Conservation (phyloP, 768 basidiomycete genomes). For the Pleurotus salmoneostramineus region DNA sequence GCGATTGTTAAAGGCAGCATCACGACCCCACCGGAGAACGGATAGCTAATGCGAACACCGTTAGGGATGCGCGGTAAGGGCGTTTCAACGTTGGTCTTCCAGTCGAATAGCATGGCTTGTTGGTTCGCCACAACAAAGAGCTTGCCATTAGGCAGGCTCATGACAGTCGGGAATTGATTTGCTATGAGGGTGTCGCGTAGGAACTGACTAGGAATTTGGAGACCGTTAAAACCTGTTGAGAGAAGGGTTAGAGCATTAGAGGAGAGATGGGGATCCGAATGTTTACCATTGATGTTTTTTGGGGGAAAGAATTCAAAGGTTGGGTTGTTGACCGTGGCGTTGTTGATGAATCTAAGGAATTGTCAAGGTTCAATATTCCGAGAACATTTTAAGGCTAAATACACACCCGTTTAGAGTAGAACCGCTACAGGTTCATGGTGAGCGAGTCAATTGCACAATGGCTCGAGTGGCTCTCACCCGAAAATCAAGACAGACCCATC, state of each 20-base stretch:
- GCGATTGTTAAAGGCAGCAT: conserved; percentile 33
- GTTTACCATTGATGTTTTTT: conserved; percentile 31
- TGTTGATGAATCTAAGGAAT: conserved; percentile 55
- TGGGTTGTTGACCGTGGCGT: conserved; percentile 57
- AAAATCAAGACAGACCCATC: conserved; percentile 13
- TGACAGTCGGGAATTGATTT: conserved; percentile 19
- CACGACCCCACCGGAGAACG: conserved; percentile 32
- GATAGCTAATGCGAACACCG: conserved; percentile 36
- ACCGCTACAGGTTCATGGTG: not conserved
- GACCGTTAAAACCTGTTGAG: conserved; percentile 17
- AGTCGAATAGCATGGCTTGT: conserved; percentile 37
- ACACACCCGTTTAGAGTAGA: not conserved
- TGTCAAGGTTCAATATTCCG: not conserved
- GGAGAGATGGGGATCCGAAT: conserved; percentile 12
- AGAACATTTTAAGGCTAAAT: not conserved
- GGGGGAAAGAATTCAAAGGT: conserved; percentile 41
- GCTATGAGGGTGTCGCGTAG: conserved; percentile 11
- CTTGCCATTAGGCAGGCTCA: conserved; percentile 37
- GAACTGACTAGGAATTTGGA: conserved; percentile 14
- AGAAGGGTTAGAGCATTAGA: not conserved
- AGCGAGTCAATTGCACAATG: not conserved
- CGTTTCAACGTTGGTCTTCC: conserved; percentile 32
- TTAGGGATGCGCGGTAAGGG: conserved; percentile 39
- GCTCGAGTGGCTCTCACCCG: not conserved
- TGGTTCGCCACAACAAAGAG: conserved; percentile 38